Evolutionary conservation across 371 early-diverging fungal species (phyloP).

Genomic region (Mortierella sp.): DNA sequence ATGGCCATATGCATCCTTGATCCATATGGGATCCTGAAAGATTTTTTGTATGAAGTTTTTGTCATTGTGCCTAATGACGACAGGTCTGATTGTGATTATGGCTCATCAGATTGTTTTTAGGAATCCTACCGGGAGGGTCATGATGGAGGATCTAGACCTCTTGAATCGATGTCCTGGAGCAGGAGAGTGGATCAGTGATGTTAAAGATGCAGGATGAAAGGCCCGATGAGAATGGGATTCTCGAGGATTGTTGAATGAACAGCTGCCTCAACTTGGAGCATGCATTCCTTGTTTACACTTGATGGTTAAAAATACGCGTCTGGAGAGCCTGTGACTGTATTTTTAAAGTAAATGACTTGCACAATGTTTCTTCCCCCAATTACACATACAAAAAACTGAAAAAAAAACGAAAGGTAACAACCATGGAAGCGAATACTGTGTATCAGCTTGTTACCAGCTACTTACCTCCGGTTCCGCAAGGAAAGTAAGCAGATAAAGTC

Average conservation of each 20-base stretch:
- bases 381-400: too few relatives aligned
- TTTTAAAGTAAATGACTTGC: background rate
- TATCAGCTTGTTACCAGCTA: too few relatives aligned
- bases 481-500: too few relatives aligned
- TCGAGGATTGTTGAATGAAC: slow-evolving; percentile 20
- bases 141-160: slow-evolving; percentile 15
- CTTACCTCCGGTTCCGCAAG: too few relatives aligned
- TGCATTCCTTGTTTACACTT: slow-evolving; percentile 3
- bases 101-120: background rate
- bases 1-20: slow-evolving; percentile 22
- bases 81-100: background rate
- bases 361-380: too few relatives aligned
- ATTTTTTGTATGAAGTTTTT: slow-evolving; percentile 42
- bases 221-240: slow-evolving; percentile 23
- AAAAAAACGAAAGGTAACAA: too few relatives aligned
- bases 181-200: slow-evolving; percentile 7
- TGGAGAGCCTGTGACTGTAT: background rate
- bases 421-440: too few relatives aligned
- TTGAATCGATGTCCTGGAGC: slow-evolving; percentile 21
- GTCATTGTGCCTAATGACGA: background rate
- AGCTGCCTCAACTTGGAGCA: slow-evolving; percentile 3
- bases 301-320: slow-evolving; percentile 8
- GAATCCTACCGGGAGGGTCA: slow-evolving; percentile 46
- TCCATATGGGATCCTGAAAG: slow-evolving; percentile 30
- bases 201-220: slow-evolving; percentile 5